These are phyloP conservation scores for Oryza punctata DNA, from an alignment of 176 grass and related monocot species.

Conservation along the genomic window DNA sequence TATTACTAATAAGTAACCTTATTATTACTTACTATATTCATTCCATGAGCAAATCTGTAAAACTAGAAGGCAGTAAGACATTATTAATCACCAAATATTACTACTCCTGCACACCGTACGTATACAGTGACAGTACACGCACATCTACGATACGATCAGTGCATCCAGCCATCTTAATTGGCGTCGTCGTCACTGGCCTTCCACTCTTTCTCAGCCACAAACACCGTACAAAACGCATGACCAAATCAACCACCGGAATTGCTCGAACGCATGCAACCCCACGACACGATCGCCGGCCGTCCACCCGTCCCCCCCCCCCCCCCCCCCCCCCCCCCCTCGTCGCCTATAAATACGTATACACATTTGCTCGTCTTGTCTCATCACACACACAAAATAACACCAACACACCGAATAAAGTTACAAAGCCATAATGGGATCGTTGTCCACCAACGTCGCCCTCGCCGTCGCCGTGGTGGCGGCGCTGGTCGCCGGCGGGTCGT, in stretches of 20 bases:
- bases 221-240: neutral
- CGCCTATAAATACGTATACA: neutral
- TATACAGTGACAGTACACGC: neutral
- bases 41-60: neutral
- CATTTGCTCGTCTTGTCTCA: neutral
- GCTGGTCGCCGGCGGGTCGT: conserved; percentile 35
- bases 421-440: conserved; percentile 14
- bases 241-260: neutral
- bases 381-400: neutral
- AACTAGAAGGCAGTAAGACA: neutral
- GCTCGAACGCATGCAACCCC: too few relatives aligned
- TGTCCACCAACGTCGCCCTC: neutral
- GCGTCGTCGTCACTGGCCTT: too few relatives aligned
- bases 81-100: neutral
- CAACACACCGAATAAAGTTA: too few relatives aligned
- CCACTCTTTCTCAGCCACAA: neutral
- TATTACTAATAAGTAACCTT: too few relatives aligned
- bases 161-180: too few relatives aligned
- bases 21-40: neutral
- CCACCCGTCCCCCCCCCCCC: neutral
- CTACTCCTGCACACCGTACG: too few relatives aligned
- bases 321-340: too few relatives aligned
- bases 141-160: too few relatives aligned
- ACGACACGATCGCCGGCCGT: neutral
- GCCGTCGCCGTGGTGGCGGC: conserved; percentile 4